Conservation (phyloP, 1,284 basidiomycete species). For the Coniophora puteana region DNA sequence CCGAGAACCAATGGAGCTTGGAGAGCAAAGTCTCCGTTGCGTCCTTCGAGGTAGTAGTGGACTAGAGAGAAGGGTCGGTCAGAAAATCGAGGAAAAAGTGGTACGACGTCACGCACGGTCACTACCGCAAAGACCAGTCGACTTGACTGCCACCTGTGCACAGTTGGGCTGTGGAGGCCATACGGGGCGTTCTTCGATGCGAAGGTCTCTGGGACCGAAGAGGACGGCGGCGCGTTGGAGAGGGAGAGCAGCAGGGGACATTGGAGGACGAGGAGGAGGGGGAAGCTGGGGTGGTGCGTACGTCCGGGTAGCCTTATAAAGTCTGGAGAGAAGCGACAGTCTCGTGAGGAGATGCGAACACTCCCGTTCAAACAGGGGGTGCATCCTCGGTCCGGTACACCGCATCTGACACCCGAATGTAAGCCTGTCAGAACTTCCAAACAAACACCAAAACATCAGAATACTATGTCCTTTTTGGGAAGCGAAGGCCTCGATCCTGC, state of each 20-base stretch:
- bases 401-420: conserved; percentile 16
- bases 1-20: conserved; percentile 84
- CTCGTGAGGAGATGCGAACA: conserved; percentile 25
- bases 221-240: conserved; percentile 66
- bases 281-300: conserved; percentile 17
- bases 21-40: conserved; percentile 90
- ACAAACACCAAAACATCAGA: too few relatives aligned
- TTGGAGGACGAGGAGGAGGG: conserved; percentile 25
- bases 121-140: conserved; percentile 91
- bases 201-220: conserved; percentile 69
- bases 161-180: conserved; percentile 65
- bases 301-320: conserved; percentile 32
- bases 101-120: conserved; percentile 58
- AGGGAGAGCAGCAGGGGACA: conserved; percentile 57
- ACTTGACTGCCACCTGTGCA: conserved; percentile 70
- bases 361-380: conserved; percentile 19
- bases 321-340: conserved; percentile 19
- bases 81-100: conserved; percentile 6
- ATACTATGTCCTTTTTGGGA: too few relatives aligned
- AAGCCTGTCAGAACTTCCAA: conserved; percentile 11
- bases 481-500: too few relatives aligned
- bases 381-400: conserved; percentile 24
- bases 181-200: conserved; percentile 62
- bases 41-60: conserved; percentile 86
- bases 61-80: conserved; percentile 40